Percentiles rank a stretch among this genome's conserved stretches.
These are phyloP conservation scores for Brassica incana DNA, from an alignment of 345 rosid genomes.

Conservation along the genomic window DNA sequence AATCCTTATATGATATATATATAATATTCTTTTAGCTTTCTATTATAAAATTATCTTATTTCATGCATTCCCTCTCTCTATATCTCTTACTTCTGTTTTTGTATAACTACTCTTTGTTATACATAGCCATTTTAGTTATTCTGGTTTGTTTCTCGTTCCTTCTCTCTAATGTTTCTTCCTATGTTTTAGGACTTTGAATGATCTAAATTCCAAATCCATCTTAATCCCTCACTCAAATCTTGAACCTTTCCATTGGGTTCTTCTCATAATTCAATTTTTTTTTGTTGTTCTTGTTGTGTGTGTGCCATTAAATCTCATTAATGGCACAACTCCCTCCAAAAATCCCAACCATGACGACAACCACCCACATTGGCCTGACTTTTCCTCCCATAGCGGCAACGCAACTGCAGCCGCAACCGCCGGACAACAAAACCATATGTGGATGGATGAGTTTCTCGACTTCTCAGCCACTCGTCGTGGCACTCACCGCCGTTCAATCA, in stretches of 20 bases:
- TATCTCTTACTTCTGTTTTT: conserved; percentile 33
- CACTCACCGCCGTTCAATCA: conserved; percentile 75
- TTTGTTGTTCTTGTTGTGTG: background rate
- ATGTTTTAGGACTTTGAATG: conserved; percentile 6
- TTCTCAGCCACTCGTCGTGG: conserved; percentile 72
- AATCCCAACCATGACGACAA: conserved; percentile 46
- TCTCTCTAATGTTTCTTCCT: conserved; percentile 20
- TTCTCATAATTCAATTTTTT: background rate
- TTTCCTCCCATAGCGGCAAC: conserved; percentile 40
- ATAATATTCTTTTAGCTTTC: background rate
- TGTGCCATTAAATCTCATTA: conserved; percentile 19
- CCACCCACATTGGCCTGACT: conserved; percentile 57
- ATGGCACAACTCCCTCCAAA: conserved; percentile 29
- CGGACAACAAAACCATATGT: conserved; percentile 44
- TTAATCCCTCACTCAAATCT: conserved; percentile 5
- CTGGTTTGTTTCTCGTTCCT: conserved; percentile 10
- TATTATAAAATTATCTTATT: conserved; percentile 31
- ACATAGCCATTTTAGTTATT: conserved; percentile 41
- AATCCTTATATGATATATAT: conserved; percentile 6
- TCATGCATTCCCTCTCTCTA: conserved; percentile 24
- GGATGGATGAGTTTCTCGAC: conserved; percentile 88
- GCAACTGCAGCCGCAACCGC: conserved; percentile 23
- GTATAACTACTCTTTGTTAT: conserved; percentile 42
- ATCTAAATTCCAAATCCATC: conserved; percentile 1
- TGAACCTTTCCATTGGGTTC: conserved; percentile 11